phyloP scores from a whole-genome alignment of 2,329 filamentous ascomycete genomes.

The Claviceps sp. region DNA sequence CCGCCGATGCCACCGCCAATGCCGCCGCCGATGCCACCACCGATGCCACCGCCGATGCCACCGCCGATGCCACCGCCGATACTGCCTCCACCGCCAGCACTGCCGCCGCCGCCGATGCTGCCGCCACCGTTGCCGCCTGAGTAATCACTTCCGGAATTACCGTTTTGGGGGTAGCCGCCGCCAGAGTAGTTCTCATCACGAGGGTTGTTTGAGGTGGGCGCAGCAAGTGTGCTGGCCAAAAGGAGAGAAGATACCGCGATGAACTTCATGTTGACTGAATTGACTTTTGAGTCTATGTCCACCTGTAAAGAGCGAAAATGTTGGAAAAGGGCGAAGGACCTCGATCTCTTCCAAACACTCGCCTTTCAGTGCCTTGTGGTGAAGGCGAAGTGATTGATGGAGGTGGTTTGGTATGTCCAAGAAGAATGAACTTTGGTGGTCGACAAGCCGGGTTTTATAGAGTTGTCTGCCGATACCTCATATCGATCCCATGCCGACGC shows the following conservation, averaged over 20 bases:
- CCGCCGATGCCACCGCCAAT: not conserved
- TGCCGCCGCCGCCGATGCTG: not conserved
- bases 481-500: not conserved
- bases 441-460: not conserved
- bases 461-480: not conserved
- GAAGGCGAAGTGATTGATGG: not conserved
- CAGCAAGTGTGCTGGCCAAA: constrained; percentile 8
- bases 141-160: not conserved
- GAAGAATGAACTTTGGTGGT: not conserved
- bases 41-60: too few relatives aligned
- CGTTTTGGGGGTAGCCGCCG: not conserved
- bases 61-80: not conserved
- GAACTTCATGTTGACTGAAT: constrained; percentile 8
- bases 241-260: constrained; percentile 7
- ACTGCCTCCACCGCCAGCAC: not conserved
- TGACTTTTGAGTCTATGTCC: not conserved
- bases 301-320: not conserved
- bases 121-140: not conserved
- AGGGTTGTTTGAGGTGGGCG: constrained; percentile 5
- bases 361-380: not conserved
- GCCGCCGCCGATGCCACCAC: not conserved
- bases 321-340: not conserved
- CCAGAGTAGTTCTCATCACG: not conserved
- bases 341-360: not conserved
- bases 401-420: not conserved